A percentile compares a stretch with the other conserved stretches of the same genome.
Evolutionary conservation across 176 grass and related monocot genomes (phyloP).

Genomic region (Bonia amplexicaulis): DNA sequence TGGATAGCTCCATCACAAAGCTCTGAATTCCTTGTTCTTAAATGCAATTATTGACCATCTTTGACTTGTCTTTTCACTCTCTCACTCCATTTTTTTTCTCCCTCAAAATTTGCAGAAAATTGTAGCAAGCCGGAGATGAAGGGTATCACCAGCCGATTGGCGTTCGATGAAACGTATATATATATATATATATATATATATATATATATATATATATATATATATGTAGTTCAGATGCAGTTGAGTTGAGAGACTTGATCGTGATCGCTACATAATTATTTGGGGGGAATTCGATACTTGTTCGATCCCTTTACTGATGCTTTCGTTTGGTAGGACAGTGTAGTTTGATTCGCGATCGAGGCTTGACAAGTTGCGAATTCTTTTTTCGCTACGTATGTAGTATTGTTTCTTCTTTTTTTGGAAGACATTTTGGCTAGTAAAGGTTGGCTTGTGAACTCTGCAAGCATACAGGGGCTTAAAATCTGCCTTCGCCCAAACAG

Average conservation of each 20-base stretch:
- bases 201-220: too few relatives aligned
- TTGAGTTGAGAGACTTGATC: neutral
- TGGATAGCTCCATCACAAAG: slow-evolving; percentile 15
- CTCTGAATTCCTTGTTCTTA: neutral
- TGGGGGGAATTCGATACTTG: neutral
- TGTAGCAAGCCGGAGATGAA: slow-evolving; percentile 7
- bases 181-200: too few relatives aligned
- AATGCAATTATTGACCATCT: neutral
- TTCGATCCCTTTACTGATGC: neutral
- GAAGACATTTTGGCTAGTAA: neutral
- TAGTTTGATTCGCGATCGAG: neutral
- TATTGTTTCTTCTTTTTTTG: neutral
- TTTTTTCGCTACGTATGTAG: neutral
- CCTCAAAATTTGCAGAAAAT: neutral
- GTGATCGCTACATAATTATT: neutral
- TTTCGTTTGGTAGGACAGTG: neutral
- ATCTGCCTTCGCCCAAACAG: neutral
- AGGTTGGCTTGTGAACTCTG: neutral
- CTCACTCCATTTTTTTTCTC: neutral
- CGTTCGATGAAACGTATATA: neutral
- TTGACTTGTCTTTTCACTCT: neutral
- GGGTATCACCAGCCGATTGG: neutral
- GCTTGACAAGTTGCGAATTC: neutral
- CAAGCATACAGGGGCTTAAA: neutral
- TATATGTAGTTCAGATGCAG: neutral